Evolutionary conservation across 345 rosid genomes (phyloP), one percentile per base, ranked within the genome.

Genomic region (Pugionium dolabratum): DNA sequence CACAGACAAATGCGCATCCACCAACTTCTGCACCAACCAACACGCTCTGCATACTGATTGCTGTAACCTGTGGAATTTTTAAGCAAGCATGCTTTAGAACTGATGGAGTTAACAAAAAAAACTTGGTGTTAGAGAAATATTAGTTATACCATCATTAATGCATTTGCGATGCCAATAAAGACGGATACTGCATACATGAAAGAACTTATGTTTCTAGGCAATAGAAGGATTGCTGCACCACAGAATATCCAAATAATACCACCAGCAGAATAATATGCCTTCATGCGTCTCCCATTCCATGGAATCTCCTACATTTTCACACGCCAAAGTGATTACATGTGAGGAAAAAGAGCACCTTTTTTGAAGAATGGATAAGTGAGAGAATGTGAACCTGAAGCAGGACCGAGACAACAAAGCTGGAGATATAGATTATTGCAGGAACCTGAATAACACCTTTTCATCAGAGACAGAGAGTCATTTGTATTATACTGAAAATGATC

Each of bases 1-100:
- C 98, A 69, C 85, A 90, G 2, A 93, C 97, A 79, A 93, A 90
- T 44, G 98, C 98, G 65, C 96, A 88, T 48, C 98, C 98, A 56
- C 80, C 76, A 4, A 90, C 85, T 81, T 86, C 95, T 34, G 81
- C 71, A 62, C 97, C 97, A 36, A 90, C 84, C 61, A 93, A 83
- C 55, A 85, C 84, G 69, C 84, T 90, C 62, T 93, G 97, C 98
- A 93, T 82, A 82, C 98, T 86, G 62, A 90, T 83, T 46, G 90
- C 90, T 44, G 96, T 90, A 45, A 90, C 97, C 94, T 91, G 69
- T 71, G 25, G 59, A 64, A 2, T 45, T 45, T 44, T 44, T 44
- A 9, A 6, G 1, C 48, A 35, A 49, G 18, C 9, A 53, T 35
- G 33, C 54, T 61, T 41, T 44, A 44, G 2, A 32, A 55, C 37